Conservation (phyloP, 78 protist genomes). For the Dictyostelium purpureum region DNA sequence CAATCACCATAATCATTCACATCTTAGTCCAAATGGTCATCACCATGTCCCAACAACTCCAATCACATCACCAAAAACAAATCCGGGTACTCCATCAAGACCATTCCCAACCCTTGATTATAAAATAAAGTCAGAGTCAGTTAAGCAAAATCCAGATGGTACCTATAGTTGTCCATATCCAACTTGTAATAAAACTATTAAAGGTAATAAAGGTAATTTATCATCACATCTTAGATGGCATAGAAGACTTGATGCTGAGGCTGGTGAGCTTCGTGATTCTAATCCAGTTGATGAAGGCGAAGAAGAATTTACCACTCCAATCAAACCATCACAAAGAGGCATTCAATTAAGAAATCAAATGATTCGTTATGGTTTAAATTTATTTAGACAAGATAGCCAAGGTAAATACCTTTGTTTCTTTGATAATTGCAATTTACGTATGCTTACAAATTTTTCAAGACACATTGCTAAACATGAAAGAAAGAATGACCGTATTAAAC, state of each 20-base stretch:
- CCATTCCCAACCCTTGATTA: constrained; percentile 74
- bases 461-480: constrained; percentile 79
- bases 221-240: constrained; percentile 70
- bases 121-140: constrained; percentile 44
- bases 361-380: constrained; percentile 69
- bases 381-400: constrained; percentile 71
- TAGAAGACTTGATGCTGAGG: constrained; percentile 67
- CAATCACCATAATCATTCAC: neutral
- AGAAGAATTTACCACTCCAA: constrained; percentile 72
- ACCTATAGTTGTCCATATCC: constrained; percentile 73
- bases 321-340: constrained; percentile 73
- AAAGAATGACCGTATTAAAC: constrained; percentile 42
- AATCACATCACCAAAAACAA: constrained; percentile 31
- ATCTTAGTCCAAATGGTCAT: neutral
- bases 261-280: constrained; percentile 35
- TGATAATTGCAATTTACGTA: constrained; percentile 46
- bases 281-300: constrained; percentile 57
- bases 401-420: constrained; percentile 80
- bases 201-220: constrained; percentile 70
- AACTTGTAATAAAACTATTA: constrained; percentile 57
- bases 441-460: constrained; percentile 73
- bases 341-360: constrained; percentile 74
- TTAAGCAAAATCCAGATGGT: constrained; percentile 67
- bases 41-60: constrained; percentile 42
- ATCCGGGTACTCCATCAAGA: constrained; percentile 65